Evolutionary conservation across 257 asterid genomes (phyloP).

Genomic region (Scutellaria barbata): DNA sequence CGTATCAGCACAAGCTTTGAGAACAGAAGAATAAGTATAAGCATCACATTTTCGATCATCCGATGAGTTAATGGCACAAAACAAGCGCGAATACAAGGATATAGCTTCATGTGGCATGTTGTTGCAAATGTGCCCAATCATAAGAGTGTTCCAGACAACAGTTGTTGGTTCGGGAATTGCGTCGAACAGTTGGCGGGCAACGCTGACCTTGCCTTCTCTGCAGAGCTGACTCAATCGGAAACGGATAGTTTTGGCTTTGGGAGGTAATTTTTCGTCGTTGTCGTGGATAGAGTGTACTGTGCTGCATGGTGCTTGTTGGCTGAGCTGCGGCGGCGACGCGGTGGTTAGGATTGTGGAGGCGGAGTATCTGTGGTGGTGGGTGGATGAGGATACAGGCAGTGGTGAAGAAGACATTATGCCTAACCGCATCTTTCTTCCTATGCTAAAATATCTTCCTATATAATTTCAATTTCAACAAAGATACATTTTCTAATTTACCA

Average conservation of each 20-base stretch:
- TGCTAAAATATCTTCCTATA: conserved; percentile 5
- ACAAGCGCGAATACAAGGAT: conserved; percentile 62
- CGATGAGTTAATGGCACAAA: conserved; percentile 31
- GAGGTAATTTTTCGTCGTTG: conserved; percentile 27
- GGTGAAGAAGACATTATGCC: conserved; percentile 59
- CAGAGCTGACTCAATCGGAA: conserved; percentile 82
- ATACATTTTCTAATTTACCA: too few species aligned
- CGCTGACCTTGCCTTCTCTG: conserved; percentile 55
- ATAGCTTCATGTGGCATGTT: conserved; percentile 72
- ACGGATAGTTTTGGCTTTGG: conserved; percentile 70
- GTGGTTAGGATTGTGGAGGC: conserved; percentile 35
- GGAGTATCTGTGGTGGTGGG: conserved; percentile 47
- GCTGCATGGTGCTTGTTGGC: conserved; percentile 37
- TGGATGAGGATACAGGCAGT: conserved; percentile 52
- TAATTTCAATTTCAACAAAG: too few species aligned
- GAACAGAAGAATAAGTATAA: conserved; percentile 80
- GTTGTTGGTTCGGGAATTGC: conserved; percentile 83
- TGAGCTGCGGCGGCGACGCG: conserved; percentile 34
- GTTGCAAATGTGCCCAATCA: conserved; percentile 82
- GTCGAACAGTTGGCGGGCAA: conserved; percentile 87
- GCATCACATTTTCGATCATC: conserved; percentile 52
- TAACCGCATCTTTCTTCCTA: conserved; percentile 43
- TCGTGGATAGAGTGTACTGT: conserved; percentile 33
- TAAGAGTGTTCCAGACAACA: conserved; percentile 85
- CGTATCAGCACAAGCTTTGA: conserved; percentile 85